Evolutionary conservation across 257 asterid genomes (phyloP).

Genomic region (Anisodus tanguticus): DNA sequence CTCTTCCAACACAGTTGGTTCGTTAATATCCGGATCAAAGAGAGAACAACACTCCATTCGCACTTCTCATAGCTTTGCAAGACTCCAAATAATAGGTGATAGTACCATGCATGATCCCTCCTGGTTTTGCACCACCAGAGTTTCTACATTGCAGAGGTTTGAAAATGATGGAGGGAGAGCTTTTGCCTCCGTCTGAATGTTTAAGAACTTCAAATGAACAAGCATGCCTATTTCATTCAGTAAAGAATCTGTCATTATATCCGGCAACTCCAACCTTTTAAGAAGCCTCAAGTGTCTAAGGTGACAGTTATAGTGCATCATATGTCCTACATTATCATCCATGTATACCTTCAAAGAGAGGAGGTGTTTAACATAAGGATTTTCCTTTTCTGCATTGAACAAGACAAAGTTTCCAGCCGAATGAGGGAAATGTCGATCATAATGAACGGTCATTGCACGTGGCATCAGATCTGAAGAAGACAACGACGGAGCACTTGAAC

Average conservation of each 20-base stretch:
- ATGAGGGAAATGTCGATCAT: background rate
- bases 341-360: background rate
- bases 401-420: background rate
- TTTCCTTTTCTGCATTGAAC: background rate
- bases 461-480: background rate
- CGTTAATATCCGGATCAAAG: background rate
- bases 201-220: conserved; percentile 18
- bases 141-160: background rate
- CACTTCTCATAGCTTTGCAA: background rate
- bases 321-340: background rate
- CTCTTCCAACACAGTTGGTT: background rate
- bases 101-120: background rate
- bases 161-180: conserved; percentile 10
- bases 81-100: background rate
- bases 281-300: conserved; percentile 31
- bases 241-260: background rate
- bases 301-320: background rate
- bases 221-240: conserved; percentile 19
- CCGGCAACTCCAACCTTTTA: background rate
- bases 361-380: conserved; percentile 11
- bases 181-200: background rate
- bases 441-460: background rate
- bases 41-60: background rate
- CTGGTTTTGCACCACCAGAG: background rate
- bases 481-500: background rate